These are phyloP conservation scores for Elongisporangium senticosum DNA, from an alignment of 352 stramenopile genomes.

Conservation along the genomic window DNA sequence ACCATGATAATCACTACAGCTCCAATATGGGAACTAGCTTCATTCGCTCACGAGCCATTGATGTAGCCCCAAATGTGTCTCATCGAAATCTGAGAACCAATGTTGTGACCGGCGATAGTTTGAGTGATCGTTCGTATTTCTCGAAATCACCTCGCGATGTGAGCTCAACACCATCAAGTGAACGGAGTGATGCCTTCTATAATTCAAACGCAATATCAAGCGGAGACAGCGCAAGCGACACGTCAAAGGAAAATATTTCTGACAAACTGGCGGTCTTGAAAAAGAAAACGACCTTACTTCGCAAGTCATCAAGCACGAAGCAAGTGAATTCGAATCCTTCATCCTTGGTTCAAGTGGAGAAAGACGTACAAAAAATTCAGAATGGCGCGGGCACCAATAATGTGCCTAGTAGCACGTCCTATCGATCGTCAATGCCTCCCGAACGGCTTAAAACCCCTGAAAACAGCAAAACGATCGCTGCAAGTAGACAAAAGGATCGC, in stretches of 20 bases:
- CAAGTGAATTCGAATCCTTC: constrained; percentile 8
- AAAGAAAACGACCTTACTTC: constrained; percentile 46
- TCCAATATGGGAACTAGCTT: background rate
- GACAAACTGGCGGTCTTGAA: constrained; percentile 57
- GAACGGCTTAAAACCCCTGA: background rate
- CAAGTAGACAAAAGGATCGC: background rate
- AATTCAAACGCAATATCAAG: background rate
- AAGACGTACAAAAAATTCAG: background rate
- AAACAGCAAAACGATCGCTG: background rate
- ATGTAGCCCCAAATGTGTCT: background rate
- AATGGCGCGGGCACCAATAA: background rate
- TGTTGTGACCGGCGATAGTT: constrained; percentile 9
- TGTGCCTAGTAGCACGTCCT: background rate
- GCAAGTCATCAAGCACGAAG: constrained; percentile 39
- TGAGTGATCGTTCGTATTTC: constrained; percentile 48
- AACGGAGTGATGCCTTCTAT: background rate
- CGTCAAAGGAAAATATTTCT: constrained; percentile 22
- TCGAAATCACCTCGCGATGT: constrained; percentile 6
- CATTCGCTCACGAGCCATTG: background rate
- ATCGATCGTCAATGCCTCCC: background rate
- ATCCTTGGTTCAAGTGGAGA: background rate
- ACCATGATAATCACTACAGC: background rate
- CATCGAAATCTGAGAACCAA: background rate
- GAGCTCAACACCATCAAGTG: background rate
- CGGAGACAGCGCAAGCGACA: background rate